Evolutionary conservation across 1,139 yeast genomes (phyloP).

Genomic region (Pichia sp.): DNA sequence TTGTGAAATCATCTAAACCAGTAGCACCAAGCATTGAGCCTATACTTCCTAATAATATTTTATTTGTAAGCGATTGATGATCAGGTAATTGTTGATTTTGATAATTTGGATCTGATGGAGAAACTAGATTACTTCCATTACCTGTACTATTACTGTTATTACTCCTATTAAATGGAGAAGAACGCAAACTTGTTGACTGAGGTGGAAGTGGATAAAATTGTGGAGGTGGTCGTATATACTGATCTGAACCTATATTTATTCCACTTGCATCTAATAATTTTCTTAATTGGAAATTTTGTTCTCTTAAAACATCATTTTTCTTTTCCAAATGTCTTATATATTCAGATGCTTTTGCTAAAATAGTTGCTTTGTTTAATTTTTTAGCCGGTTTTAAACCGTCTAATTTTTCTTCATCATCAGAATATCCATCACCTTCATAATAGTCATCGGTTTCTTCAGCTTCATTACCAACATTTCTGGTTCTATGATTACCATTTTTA

Average conservation of each 20-base stretch:
- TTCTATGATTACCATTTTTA: constrained; percentile 30
- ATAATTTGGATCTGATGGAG: constrained; percentile 14
- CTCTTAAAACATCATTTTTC: constrained; percentile 39
- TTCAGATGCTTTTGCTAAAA: constrained; percentile 56
- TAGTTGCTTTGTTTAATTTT: constrained; percentile 55
- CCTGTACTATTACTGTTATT: constrained; percentile 9
- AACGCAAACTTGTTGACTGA: constrained; percentile 14
- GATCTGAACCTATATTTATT: neutral
- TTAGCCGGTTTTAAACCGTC: constrained; percentile 61
- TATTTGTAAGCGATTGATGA: constrained; percentile 28
- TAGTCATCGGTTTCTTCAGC: constrained; percentile 31
- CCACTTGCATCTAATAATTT: constrained; percentile 15
- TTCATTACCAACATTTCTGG: constrained; percentile 21
- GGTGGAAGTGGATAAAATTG: neutral
- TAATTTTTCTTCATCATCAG: constrained; percentile 37
- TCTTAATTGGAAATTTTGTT: constrained; percentile 39
- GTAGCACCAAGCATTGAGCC: constrained; percentile 45
- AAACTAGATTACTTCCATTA: constrained; percentile 12
- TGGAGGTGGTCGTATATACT: constrained; percentile 1
- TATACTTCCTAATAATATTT: constrained; percentile 48
- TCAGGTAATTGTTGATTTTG: constrained; percentile 17
- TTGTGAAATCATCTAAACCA: constrained; percentile 27
- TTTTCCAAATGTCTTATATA: constrained; percentile 40
- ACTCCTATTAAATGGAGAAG: constrained; percentile 16
- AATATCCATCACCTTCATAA: constrained; percentile 37